phyloP scores from a whole-genome alignment of 768 basidiomycete genomes.

The Suillus americanus region DNA sequence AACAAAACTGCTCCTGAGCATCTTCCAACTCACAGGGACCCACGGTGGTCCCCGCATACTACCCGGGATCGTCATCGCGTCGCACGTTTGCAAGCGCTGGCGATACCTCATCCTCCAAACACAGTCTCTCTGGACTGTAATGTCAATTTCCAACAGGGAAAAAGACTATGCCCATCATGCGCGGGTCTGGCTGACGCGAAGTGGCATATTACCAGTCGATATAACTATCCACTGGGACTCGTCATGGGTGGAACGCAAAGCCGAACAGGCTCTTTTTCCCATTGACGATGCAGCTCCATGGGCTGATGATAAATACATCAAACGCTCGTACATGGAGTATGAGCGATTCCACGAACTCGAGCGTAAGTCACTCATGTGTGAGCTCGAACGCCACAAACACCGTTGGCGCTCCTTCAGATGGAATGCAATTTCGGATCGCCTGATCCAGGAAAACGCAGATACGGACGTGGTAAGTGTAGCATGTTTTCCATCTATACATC shows the following conservation, averaged over 20 bases:
- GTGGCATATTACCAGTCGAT: conserved; percentile 1
- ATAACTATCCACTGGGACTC: neutral
- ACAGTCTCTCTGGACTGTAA: conserved; percentile 51
- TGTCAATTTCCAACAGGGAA: conserved; percentile 6
- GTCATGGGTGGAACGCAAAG: neutral
- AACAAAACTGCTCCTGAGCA: neutral
- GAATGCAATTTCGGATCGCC: neutral
- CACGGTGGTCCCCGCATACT: neutral
- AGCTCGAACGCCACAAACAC: conserved; percentile 4
- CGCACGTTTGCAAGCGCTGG: conserved; percentile 63
- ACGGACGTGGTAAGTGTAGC: neutral
- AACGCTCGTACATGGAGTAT: conserved; percentile 2
- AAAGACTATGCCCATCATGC: conserved; percentile 1
- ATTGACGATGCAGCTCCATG: conserved; percentile 4
- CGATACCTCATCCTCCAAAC: conserved; percentile 54
- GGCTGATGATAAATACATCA: neutral
- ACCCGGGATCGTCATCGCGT: conserved; percentile 31
- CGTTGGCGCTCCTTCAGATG: conserved; percentile 3
- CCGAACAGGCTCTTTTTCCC: neutral
- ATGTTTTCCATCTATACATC: neutral
- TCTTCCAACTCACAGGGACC: neutral
- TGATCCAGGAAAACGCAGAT: neutral
- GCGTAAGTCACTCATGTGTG: neutral
- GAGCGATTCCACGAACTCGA: conserved; percentile 1
- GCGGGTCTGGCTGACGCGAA: neutral